These are phyloP conservation scores for Inonotus hispidus DNA, from an alignment of 1,284 basidiomycete genomes.

Conservation along the genomic window DNA sequence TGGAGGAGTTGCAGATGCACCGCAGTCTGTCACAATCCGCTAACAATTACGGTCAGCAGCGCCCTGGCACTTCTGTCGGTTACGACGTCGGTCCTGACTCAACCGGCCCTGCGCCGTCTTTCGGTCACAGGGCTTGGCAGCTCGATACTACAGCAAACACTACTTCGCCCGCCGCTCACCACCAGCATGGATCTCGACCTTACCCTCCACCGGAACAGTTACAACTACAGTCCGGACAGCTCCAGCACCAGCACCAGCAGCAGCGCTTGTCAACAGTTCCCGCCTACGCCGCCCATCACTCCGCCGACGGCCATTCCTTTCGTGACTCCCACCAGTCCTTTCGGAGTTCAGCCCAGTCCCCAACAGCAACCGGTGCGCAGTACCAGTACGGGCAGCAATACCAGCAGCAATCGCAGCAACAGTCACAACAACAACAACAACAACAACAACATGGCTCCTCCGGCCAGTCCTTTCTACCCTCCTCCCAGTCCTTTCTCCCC, in stretches of 20 bases:
- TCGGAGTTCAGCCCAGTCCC: conserved; percentile 37
- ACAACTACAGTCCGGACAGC: conserved; percentile 12
- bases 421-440: conserved; percentile 17
- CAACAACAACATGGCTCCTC: conserved; percentile 27
- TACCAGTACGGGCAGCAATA: conserved; percentile 13
- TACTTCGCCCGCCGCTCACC: conserved; percentile 27
- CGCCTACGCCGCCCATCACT: conserved; percentile 22
- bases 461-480: conserved; percentile 60
- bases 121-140: conserved; percentile 15
- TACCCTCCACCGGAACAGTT: conserved; percentile 18
- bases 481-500: conserved; percentile 42
- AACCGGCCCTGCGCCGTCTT: conserved; percentile 31
- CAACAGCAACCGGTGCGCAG: conserved; percentile 30
- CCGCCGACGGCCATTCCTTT: conserved; percentile 55
- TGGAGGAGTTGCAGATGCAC: conserved; percentile 51
- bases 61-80: conserved; percentile 63
- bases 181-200: conserved; percentile 29
- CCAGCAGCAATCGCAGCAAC: conserved; percentile 24
- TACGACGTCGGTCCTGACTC: conserved; percentile 51
- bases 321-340: conserved; percentile 67
- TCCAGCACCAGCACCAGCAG: conserved; percentile 18
- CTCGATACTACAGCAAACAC: conserved; percentile 25
- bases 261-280: conserved; percentile 14
- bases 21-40: conserved; percentile 25
- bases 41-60: conserved; percentile 36